Base-by-base conservation (phyloP, 768 basidiomycete species). In the Boletus fagicola region DNA sequence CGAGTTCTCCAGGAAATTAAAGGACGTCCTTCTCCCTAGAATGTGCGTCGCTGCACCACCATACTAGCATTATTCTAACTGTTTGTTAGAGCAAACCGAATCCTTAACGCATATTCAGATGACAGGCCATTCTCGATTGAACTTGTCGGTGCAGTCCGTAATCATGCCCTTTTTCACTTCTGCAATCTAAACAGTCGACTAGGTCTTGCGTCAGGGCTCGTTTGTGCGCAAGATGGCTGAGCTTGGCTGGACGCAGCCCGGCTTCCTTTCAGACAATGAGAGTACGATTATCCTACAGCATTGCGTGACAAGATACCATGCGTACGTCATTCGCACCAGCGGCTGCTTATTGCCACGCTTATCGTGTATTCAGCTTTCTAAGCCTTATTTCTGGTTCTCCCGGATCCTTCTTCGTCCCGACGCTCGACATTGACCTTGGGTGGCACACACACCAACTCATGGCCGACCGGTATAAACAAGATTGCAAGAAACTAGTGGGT, bases 1-100 rank as follows among this genome's bases (percentile, higher is more conserved):
- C 2, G 44, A 35, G 20, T 46, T 72, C 18, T 43, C 47, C 16
- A 35, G 7, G 11, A 28, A 36, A 10, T 2, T 65, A 38, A 53
- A 46, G 12, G 12, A 1, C 13, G 33, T 5, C 13, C 12, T 35
- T 35, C 2, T 35, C 12, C 0, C 33, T 13, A 3, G 13, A 5
- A 39, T 39, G 38, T 39, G 5, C 18, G 38, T n/a, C 38, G 38
- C 16, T 10, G 18, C n/a, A 39, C n/a, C 33, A 13, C 33, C 33
- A 35, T 13, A 4, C 13, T 13, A 35, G 9, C 33, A 39, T 3
- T 11, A 7, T 39, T 39, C 38, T 10, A n/a, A 39, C n/a, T 10
- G 9, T n/a, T 39, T 39, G 7, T n/a, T 18, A 39, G 38, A 18
- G 18, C 16, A n/a, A 39, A 39, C 18, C 16, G 38, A n/a, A 39